Percentiles rank a stretch among this genome's conserved stretches.
Evolutionary conservation across 2,329 filamentous ascomycete species (phyloP).

Genomic region (Fusarium falciforme): DNA sequence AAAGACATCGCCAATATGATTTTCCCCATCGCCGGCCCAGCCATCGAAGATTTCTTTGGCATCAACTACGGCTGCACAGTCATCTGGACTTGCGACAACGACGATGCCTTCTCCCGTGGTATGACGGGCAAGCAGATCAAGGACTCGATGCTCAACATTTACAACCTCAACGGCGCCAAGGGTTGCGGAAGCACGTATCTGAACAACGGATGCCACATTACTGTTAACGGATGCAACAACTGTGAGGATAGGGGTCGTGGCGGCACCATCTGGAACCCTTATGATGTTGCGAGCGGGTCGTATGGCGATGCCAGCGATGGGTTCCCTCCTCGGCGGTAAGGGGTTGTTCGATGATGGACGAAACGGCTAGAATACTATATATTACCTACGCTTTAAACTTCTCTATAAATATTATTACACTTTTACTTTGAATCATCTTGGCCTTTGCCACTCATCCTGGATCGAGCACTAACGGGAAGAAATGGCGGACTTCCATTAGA

Average conservation of each 20-base stretch:
- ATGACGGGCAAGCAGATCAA: conserved; percentile 27
- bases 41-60: conserved; percentile 7
- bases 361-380: background rate
- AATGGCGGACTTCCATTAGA: background rate
- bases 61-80: conserved; percentile 21
- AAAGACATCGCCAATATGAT: conserved; percentile 7
- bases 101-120: conserved; percentile 8
- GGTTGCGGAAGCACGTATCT: conserved; percentile 14
- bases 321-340: conserved; percentile 4
- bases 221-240: conserved; percentile 21
- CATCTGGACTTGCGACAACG: conserved; percentile 16
- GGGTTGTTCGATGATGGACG: background rate
- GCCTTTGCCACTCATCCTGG: background rate
- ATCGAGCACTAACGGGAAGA: background rate
- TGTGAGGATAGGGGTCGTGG: conserved; percentile 4
- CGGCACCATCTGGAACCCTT: conserved; percentile 5
- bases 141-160: conserved; percentile 17
- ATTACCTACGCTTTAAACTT: background rate
- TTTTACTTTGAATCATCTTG: background rate
- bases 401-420: background rate
- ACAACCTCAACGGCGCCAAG: conserved; percentile 17
- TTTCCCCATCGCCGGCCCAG: conserved; percentile 4
- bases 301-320: conserved; percentile 12
- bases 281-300: background rate
- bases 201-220: conserved; percentile 10